Percentiles rank a stretch among this genome's conserved stretches.
Evolutionary conservation across 805 yeast genomes (phyloP).

Genomic region (Cyberlindnera maritima): DNA sequence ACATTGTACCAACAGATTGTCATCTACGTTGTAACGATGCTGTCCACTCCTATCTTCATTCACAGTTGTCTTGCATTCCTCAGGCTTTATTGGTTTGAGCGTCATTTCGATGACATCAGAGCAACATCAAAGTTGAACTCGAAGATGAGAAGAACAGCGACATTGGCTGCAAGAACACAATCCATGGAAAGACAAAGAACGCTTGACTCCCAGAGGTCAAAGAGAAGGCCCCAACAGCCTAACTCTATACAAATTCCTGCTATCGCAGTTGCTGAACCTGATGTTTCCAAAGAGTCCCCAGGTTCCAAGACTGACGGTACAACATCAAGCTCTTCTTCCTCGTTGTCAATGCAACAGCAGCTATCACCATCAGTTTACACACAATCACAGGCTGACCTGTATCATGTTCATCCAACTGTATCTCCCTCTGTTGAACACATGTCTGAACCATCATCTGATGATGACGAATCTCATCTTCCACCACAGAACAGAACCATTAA

Average conservation of each 20-base stretch:
- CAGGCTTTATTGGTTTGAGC: conserved; percentile 86
- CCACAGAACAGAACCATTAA: conserved; percentile 14
- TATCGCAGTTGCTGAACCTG: background rate
- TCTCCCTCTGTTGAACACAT: conserved; percentile 14
- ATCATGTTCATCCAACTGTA: conserved; percentile 2
- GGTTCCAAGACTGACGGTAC: conserved; percentile 4
- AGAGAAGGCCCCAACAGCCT: background rate
- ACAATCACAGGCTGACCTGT: conserved; percentile 9
- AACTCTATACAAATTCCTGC: background rate
- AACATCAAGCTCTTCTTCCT: conserved; percentile 19
- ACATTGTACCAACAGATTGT: conserved; percentile 77
- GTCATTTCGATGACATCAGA: conserved; percentile 79
- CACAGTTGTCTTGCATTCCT: conserved; percentile 76
- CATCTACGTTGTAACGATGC: conserved; percentile 56
- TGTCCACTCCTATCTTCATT: conserved; percentile 86
- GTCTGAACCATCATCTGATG: conserved; percentile 28
- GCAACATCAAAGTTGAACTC: conserved; percentile 73
- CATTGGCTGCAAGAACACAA: conserved; percentile 54
- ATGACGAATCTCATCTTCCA: conserved; percentile 11
- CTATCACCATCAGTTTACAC: conserved; percentile 6
- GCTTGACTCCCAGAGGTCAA: conserved; percentile 12
- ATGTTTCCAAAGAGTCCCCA: conserved; percentile 5
- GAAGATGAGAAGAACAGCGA: conserved; percentile 77
- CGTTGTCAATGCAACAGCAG: conserved; percentile 7
- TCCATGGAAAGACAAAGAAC: conserved; percentile 24